These are phyloP conservation scores for Ophiostoma ips DNA, from an alignment of 2,329 filamentous ascomycete species.

Conservation along the genomic window DNA sequence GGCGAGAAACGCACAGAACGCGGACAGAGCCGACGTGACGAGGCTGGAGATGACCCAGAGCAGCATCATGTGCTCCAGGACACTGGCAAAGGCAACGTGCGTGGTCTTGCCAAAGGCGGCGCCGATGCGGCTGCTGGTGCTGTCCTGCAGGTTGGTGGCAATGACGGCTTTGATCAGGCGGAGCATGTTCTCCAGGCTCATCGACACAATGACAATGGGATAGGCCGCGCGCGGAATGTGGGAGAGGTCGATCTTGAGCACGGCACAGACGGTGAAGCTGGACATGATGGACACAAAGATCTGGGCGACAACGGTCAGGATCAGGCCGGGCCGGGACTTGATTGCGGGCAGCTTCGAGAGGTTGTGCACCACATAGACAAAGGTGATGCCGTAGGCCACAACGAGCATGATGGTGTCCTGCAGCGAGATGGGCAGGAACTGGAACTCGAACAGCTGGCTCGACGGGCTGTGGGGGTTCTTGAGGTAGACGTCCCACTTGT, in stretches of 20 bases:
- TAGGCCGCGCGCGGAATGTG: slow-evolving; percentile 62
- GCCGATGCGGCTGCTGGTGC: slow-evolving; percentile 54
- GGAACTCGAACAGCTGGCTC: slow-evolving; percentile 62
- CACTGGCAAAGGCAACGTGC: slow-evolving; percentile 53
- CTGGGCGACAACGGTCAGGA: slow-evolving; percentile 56
- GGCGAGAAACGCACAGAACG: slow-evolving; percentile 63
- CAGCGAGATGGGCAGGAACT: slow-evolving; percentile 58
- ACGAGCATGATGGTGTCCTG: slow-evolving; percentile 50
- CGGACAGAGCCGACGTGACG: slow-evolving; percentile 49
- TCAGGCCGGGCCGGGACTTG: slow-evolving; percentile 60
- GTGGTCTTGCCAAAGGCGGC: slow-evolving; percentile 62
- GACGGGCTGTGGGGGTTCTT: slow-evolving; percentile 34
- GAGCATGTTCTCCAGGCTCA: slow-evolving; percentile 69
- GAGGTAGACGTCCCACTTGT: slow-evolving; percentile 54
- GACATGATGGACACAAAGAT: slow-evolving; percentile 60
- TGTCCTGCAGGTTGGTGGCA: slow-evolving; percentile 53
- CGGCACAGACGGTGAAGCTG: slow-evolving; percentile 65
- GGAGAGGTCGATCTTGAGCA: slow-evolving; percentile 61
- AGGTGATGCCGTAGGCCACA: slow-evolving; percentile 49
- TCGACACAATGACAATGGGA: slow-evolving; percentile 60
- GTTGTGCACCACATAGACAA: slow-evolving; percentile 51
- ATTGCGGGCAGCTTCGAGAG: slow-evolving; percentile 58
- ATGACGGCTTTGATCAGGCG: slow-evolving; percentile 66
- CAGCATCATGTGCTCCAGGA: slow-evolving; percentile 54
- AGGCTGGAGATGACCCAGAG: slow-evolving; percentile 51